Percentiles rank a stretch among this genome's conserved stretches.
Conservation (phyloP, 805 yeast species). For the Zygosaccharomyces siamensis region DNA sequence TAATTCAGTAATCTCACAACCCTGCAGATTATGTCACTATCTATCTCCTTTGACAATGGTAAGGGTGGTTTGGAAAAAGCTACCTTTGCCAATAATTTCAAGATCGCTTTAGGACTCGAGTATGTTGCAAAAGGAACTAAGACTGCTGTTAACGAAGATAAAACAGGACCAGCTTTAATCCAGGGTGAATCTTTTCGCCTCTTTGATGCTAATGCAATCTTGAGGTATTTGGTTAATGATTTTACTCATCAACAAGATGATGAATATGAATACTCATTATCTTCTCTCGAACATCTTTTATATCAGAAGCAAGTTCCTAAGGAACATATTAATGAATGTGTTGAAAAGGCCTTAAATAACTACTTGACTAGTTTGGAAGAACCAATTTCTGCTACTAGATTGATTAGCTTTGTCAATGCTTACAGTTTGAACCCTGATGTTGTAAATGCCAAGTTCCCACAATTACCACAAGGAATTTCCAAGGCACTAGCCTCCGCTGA, state of each 20-base stretch:
- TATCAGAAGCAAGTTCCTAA: constrained; percentile 29
- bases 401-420: constrained; percentile 55
- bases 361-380: constrained; percentile 30
- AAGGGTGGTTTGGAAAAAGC: constrained; percentile 22
- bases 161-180: constrained; percentile 27
- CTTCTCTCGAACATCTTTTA: constrained; percentile 22
- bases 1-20: neutral
- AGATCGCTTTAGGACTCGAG: constrained; percentile 31
- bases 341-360: constrained; percentile 36
- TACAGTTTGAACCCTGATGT: constrained; percentile 40
- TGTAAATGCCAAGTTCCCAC: constrained; percentile 25
- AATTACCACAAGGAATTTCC: constrained; percentile 37
- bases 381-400: constrained; percentile 44
- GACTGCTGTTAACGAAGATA: constrained; percentile 18
- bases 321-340: constrained; percentile 42
- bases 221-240: constrained; percentile 54
- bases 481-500: constrained; percentile 46
- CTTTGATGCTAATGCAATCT: constrained; percentile 63
- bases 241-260: constrained; percentile 38
- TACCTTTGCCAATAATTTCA: constrained; percentile 31
- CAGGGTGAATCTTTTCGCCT: constrained; percentile 39
- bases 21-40: constrained; percentile 18
- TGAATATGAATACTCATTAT: constrained; percentile 25
- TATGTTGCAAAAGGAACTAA: constrained; percentile 25
- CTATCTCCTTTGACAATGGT: constrained; percentile 28